These are phyloP conservation scores for Diplodia seriata DNA, from an alignment of 2,329 filamentous ascomycete genomes.

Conservation along the genomic window DNA sequence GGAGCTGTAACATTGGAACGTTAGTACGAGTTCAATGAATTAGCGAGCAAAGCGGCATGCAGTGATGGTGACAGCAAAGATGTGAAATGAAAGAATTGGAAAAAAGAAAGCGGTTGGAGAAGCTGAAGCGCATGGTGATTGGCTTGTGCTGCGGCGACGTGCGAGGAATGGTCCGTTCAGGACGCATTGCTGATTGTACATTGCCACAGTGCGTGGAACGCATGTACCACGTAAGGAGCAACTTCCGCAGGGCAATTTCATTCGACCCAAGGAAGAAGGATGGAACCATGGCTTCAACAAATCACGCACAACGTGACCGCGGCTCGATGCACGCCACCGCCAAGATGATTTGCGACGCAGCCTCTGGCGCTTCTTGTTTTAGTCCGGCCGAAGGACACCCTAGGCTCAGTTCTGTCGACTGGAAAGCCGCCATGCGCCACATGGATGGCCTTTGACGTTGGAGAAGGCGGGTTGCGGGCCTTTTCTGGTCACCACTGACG, in stretches of 20 bases:
- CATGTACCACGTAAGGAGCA: background rate
- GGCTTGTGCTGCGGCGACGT: background rate
- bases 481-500: background rate
- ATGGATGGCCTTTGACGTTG: background rate
- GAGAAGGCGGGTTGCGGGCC: background rate
- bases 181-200: background rate
- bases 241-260: background rate
- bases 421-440: background rate
- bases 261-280: background rate
- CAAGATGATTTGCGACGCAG: conserved; percentile 1
- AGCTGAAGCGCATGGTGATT: background rate
- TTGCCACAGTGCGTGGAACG: background rate
- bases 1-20: conserved; percentile 53
- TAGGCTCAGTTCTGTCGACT: background rate
- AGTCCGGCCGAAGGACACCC: background rate
- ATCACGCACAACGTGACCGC: background rate
- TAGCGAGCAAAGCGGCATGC: no score
- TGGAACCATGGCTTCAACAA: background rate
- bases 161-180: background rate
- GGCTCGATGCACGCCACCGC: conserved; percentile 4
- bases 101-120: background rate
- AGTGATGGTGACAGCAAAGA: background rate
- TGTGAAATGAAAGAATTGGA: background rate
- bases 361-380: background rate
- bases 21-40: no score